Evolutionary conservation across 257 asterid genomes (phyloP), one percentile per base, ranked within the genome.

Genomic region (Avicennia marina): DNA sequence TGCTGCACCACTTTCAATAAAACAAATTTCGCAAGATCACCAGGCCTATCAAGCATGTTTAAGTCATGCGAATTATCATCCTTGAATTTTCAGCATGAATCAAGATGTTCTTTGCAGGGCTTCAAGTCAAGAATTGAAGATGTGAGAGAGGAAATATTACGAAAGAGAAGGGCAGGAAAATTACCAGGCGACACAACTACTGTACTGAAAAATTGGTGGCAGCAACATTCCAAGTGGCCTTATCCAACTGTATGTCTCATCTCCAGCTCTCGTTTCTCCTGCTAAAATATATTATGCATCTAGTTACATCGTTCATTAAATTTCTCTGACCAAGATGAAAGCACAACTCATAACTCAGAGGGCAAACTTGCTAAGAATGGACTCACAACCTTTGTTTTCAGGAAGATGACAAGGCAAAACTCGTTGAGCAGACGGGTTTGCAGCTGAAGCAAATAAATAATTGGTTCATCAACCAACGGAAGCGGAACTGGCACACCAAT

Each of bases 211-310:
- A 76, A 90, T 17, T 87, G 95, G 95, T 87, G 95, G 94, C 90
- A 84, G 59, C 75, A 94, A 16, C 95, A 87, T 74, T 77, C 90
- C 67, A 87, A 87, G 55, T 87, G 95, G 95, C 95, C 95, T 67
- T 87, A 87, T 62, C 95, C 95, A 58, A 87, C 95, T 0, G 94
- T 84, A 67, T 58, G 65, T 29, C 34, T 29, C 34, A 8, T 8
- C 1, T 8, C 8, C 7, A 29, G 7, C 34, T 8, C 8, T 29
- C 8, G 8, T 41, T 15, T 42, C 19, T 0, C 22, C 24, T 29
- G 8, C 34, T 29, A 29, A 29, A 29, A 29, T 29, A n/a, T n/a
- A n/a, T 29, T 4, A 29, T 29, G 34, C 4, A 29, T 4, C 8
- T 8, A 29, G 7, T 29, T 8, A 4, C 34, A 29, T 29, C n/a